phyloP scores from a whole-genome alignment of 1,139 yeast species.

The Pichia terricola region DNA sequence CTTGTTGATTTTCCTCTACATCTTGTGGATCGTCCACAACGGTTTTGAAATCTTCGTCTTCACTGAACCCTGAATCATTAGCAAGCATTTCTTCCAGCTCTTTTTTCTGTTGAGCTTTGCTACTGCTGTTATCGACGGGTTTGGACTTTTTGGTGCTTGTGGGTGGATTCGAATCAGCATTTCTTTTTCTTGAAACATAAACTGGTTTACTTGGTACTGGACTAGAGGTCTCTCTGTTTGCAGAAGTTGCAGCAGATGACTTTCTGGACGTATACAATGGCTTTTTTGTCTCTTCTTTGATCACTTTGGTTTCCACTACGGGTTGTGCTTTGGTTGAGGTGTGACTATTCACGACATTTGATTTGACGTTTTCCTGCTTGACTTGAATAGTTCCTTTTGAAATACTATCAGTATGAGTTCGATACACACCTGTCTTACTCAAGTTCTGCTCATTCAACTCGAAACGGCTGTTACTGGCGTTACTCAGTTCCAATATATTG shows the following conservation, averaged over 20 bases:
- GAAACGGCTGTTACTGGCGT: too few relatives aligned
- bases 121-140: background rate
- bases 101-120: conserved; percentile 3
- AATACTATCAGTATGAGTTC: too few relatives aligned
- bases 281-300: background rate
- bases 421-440: too few relatives aligned
- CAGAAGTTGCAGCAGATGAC: background rate
- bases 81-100: conserved; percentile 18
- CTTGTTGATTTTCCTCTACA: background rate
- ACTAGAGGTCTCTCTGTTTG: background rate
- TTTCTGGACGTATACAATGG: conserved; percentile 7
- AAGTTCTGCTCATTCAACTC: too few relatives aligned
- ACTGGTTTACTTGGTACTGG: too few relatives aligned
- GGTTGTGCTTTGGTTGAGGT: too few relatives aligned
- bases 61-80: conserved; percentile 10
- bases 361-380: too few relatives aligned
- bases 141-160: background rate
- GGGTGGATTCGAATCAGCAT: background rate
- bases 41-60: conserved; percentile 8
- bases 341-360: too few relatives aligned
- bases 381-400: too few relatives aligned
- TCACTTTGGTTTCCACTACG: too few relatives aligned
- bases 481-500: too few relatives aligned
- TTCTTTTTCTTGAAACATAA: background rate
- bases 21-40: background rate